A percentile compares a stretch with the other conserved stretches of the same genome.
Conservation (phyloP, 768 basidiomycete species). For the Cystofilobasidium ferigula region DNA sequence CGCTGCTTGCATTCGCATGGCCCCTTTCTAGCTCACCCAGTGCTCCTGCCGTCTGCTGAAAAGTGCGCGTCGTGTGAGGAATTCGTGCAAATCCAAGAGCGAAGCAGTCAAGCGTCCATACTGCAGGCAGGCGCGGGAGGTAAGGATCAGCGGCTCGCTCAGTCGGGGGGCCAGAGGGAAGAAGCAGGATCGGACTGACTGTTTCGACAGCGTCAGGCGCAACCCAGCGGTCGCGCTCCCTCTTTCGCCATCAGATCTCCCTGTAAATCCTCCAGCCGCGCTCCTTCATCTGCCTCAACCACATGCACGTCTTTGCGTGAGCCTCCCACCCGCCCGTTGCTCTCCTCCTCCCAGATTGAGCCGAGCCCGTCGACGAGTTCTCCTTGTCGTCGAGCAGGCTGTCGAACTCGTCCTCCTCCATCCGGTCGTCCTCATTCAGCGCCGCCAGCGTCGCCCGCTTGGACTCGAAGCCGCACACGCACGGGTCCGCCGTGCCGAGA, state of each 20-base stretch:
- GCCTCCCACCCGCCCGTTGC: background rate
- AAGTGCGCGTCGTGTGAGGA: too few relatives aligned
- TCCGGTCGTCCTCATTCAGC: background rate
- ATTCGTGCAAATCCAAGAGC: too few relatives aligned
- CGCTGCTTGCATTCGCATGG: constrained; percentile 6
- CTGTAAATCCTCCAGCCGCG: background rate
- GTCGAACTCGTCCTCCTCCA: constrained; percentile 1
- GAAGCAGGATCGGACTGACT: too few relatives aligned
- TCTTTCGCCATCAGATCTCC: background rate
- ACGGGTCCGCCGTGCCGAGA: background rate
- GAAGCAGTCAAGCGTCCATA: too few relatives aligned
- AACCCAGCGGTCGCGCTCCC: background rate
- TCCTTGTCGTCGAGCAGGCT: constrained; percentile 3
- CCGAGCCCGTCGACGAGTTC: background rate
- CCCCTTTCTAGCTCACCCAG: background rate
- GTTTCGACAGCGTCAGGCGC: too few relatives aligned
- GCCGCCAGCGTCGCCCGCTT: background rate
- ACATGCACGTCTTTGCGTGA: background rate
- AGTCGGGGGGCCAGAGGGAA: too few relatives aligned
- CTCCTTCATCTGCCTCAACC: background rate
- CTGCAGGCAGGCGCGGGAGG: too few relatives aligned
- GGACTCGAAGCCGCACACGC: background rate
- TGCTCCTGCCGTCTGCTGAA: too few relatives aligned
- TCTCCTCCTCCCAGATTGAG: background rate
- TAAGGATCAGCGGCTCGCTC: too few relatives aligned